Evolutionary conservation across 306 rosid species (phyloP), one percentile per base, ranked within the genome.

Genomic region (Trifolium dubium): DNA sequence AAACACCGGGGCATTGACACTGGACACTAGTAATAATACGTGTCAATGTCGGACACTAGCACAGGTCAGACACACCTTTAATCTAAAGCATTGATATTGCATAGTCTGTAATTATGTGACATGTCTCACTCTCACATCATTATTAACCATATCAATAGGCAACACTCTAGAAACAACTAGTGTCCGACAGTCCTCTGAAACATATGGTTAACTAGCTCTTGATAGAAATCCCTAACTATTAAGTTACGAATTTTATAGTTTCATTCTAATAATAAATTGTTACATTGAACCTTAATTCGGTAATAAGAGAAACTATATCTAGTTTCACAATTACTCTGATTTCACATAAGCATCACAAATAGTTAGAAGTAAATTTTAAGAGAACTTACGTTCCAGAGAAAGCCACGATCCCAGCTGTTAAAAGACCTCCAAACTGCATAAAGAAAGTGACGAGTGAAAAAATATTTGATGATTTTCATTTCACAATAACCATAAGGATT

Each of bases 371-470:
- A 18, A 18, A 53, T 18, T 54, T 11, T 4, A 62, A 14, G 40
- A 59, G 37, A 72, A 78, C 99, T 87, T 88, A 92, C 96, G 97
- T 80, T 69, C 99, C 97, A 10, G 99, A 92, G 86, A 94, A 94
- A 53, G 92, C 92, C 19, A 94, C 43, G 76, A 92, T 86, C 17
- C 97, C 99, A 69, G 97, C 35, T 8, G 96, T 87, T 75, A 94
- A 79, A 75, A 94, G 93, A 65, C 95, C 90, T 79, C 99, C 99
- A 81, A 89, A 94, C 99, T 94, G 89, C 77, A 74, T 54, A 73
- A 67, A 50, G 41, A 72, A 15, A 72, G 13, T 11, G 10, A 32
- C 32, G 19, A 50, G 34, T 40, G 6, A 28, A 49, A 10, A 30
- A 51, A 28, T 50, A 51, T 35, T 35, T 28, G 64, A 67, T 31